phyloP scores from a whole-genome alignment of 768 basidiomycete species.

The Kondoa subrosea region DNA sequence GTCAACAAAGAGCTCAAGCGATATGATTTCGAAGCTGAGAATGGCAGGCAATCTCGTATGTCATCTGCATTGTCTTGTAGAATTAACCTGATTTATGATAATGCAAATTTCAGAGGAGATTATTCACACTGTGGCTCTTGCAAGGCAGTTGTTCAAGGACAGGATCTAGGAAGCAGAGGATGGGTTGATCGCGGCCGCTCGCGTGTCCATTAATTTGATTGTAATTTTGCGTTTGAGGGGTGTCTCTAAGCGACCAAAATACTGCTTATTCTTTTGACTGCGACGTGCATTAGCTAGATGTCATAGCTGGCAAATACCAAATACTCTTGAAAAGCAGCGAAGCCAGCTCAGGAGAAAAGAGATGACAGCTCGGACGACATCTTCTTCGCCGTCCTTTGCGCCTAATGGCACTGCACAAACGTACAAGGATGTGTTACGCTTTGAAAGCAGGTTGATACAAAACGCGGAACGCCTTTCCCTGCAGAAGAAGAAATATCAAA shows the following conservation, averaged over 20 bases:
- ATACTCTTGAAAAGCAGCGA: no score
- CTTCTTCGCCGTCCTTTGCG: constrained; percentile 35
- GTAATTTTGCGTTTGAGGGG: no score
- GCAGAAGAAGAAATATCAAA: constrained; percentile 26
- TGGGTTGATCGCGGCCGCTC: background rate
- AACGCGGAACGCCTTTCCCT: constrained; percentile 45
- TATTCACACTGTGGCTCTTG: background rate
- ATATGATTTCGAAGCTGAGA: constrained; percentile 95
- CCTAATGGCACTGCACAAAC: constrained; percentile 62
- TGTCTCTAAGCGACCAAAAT: no score
- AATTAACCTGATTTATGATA: background rate
- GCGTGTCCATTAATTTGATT: background rate
- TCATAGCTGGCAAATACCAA: no score
- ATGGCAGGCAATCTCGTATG: constrained; percentile 15
- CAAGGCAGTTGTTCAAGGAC: background rate
- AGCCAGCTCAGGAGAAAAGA: no score
- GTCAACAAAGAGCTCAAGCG: constrained; percentile 51
- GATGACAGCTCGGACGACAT: background rate
- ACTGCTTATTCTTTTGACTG: no score
- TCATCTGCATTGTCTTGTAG: background rate
- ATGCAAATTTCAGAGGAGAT: background rate
- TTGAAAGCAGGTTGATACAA: constrained; percentile 91
- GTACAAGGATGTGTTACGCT: constrained; percentile 70
- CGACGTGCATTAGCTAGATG: no score
- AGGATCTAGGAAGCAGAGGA: background rate